A percentile compares a stretch with the other conserved stretches of the same genome.
Evolutionary conservation across 192 early-diverging fungal species (phyloP).

Genomic region (Backusella macrospora): DNA sequence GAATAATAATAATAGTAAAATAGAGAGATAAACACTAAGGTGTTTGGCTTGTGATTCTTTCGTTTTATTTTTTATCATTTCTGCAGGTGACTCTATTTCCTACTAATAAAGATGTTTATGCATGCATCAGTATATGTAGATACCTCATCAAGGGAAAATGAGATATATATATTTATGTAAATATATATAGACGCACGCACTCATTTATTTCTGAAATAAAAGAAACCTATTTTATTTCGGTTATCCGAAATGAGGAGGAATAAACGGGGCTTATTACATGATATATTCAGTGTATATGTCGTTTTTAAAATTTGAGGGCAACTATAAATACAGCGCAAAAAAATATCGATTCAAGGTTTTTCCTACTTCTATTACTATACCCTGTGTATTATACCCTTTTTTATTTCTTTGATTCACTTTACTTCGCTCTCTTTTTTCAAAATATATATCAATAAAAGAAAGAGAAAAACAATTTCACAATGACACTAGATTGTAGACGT

Average conservation of each 20-base stretch:
- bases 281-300: not conserved
- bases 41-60: not conserved
- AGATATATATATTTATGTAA: constrained; percentile 1
- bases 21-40: not conserved
- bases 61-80: not conserved
- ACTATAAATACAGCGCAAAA: constrained; percentile 10
- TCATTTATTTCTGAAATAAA: constrained; percentile 1
- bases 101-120: not conserved
- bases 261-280: not conserved
- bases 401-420: not conserved
- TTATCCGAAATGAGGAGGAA: constrained; percentile 1
- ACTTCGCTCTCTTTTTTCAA: not conserved
- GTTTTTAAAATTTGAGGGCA: constrained; percentile 12
- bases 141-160: not conserved
- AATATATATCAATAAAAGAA: not conserved
- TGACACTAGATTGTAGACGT: constrained; percentile 10
- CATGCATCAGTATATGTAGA: constrained; percentile 10
- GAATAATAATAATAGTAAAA: not conserved
- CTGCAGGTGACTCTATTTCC: not conserved
- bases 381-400: not conserved
- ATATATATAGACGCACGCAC: not conserved
- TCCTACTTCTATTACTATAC: not conserved
- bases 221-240: constrained; percentile 2
- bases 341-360: constrained; percentile 4
- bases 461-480: not conserved